A percentile compares a stretch with the other conserved stretches of the same genome.
Evolutionary conservation across 345 rosid species (phyloP).

Genomic region (Linum trigynum): DNA sequence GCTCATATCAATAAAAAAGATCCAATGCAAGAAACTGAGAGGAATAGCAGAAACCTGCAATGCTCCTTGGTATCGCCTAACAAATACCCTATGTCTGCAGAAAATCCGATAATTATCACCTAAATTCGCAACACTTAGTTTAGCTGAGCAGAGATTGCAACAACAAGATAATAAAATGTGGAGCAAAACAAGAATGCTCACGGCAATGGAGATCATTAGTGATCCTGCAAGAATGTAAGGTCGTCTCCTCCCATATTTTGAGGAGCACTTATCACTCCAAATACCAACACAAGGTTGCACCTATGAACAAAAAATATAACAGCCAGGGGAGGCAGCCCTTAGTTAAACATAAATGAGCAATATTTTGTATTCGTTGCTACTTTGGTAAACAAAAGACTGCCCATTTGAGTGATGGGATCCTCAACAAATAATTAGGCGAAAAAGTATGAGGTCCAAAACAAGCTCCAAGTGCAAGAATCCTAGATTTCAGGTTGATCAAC

Average conservation of each 20-base stretch:
- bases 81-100: conserved; percentile 94
- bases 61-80: conserved; percentile 84
- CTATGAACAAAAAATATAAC: conserved; percentile 30
- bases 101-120: conserved; percentile 93
- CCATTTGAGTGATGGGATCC: not conserved
- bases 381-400: too few relatives aligned
- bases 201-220: conserved; percentile 72
- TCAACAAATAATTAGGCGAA: too few relatives aligned
- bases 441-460: too few relatives aligned
- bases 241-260: conserved; percentile 81
- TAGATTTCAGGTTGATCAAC: conserved; percentile 9
- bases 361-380: too few relatives aligned
- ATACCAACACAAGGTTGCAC: conserved; percentile 98
- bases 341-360: not conserved
- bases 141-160: conserved; percentile 24
- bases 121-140: conserved; percentile 56
- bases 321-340: conserved; percentile 1
- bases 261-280: conserved; percentile 93
- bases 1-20: not conserved
- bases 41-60: conserved; percentile 55
- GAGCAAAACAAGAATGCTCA: conserved; percentile 32
- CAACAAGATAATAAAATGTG: conserved; percentile 4
- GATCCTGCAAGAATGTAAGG: conserved; percentile 92
- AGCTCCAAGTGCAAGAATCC: not conserved
- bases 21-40: conserved; percentile 17